phyloP scores from a whole-genome alignment of 2,329 filamentous ascomycete genomes.

The Aureobasidium vineae region DNA sequence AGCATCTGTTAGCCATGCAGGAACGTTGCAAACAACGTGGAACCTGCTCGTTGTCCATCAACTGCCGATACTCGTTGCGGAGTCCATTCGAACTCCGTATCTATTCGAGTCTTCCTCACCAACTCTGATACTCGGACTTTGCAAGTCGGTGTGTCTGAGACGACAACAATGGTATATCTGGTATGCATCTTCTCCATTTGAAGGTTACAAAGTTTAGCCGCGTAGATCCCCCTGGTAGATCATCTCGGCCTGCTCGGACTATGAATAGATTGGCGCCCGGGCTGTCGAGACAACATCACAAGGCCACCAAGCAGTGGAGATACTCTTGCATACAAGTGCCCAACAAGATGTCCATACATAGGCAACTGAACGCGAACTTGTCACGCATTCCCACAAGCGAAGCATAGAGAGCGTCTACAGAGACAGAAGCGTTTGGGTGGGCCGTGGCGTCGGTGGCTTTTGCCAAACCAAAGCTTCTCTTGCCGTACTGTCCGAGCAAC shows the following conservation, averaged over 20 bases:
- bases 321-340: neutral
- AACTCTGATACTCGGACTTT: neutral
- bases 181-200: neutral
- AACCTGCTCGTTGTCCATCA: neutral
- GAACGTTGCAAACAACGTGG: neutral
- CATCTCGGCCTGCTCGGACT: constrained; percentile 16
- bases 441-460: constrained; percentile 10
- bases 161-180: neutral
- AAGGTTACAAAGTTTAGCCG: constrained; percentile 4
- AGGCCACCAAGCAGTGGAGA: constrained; percentile 10
- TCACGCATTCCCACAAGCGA: constrained; percentile 10
- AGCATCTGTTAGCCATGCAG: neutral
- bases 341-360: neutral
- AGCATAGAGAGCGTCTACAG: neutral
- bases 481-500: neutral
- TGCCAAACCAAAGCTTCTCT: constrained; percentile 3
- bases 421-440: neutral
- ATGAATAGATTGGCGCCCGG: constrained; percentile 16
- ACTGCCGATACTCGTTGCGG: neutral
- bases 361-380: neutral
- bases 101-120: neutral
- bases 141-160: neutral
- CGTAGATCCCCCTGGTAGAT: constrained; percentile 21
- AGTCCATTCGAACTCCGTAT: neutral
- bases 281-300: neutral